Evolutionary conservation across 768 basidiomycete genomes (phyloP).

Genomic region (Clitopilus hobsonii): DNA sequence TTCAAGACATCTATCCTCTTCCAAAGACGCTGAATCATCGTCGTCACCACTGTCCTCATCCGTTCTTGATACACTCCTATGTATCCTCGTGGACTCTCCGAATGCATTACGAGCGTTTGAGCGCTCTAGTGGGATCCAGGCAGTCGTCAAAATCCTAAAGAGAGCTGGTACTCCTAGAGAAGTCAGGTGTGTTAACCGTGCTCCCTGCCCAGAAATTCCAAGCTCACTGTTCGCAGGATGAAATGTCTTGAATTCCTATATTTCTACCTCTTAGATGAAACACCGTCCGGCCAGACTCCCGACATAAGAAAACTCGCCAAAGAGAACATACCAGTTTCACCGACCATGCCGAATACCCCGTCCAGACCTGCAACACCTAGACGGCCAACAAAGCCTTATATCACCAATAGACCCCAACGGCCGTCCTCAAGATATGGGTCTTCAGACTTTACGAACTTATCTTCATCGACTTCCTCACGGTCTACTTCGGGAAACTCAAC

Average conservation of each 20-base stretch:
- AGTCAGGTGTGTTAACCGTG: slow-evolving; percentile 58
- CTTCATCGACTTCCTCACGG: slow-evolving; percentile 18
- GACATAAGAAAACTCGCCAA: slow-evolving; percentile 10
- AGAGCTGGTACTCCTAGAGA: slow-evolving; percentile 81
- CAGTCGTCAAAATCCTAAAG: slow-evolving; percentile 84
- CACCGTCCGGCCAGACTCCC: slow-evolving; percentile 18
- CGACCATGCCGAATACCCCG: slow-evolving; percentile 36
- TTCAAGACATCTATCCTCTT: slow-evolving; percentile 54
- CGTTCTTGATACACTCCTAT: slow-evolving; percentile 80
- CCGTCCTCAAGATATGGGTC: slow-evolving; percentile 36
- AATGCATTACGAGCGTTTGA: slow-evolving; percentile 76
- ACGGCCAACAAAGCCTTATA: slow-evolving; percentile 29
- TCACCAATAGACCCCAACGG: slow-evolving; percentile 29
- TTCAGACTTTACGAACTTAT: slow-evolving; percentile 26
- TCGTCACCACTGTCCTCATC: slow-evolving; percentile 58
- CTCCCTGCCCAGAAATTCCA: background rate
- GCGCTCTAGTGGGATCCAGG: slow-evolving; percentile 68
- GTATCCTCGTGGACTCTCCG: slow-evolving; percentile 85
- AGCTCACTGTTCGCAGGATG: slow-evolving; percentile 53
- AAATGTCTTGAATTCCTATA: slow-evolving; percentile 95
- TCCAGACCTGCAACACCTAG: slow-evolving; percentile 15
- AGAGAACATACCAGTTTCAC: slow-evolving; percentile 19
- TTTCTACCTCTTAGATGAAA: slow-evolving; percentile 90
- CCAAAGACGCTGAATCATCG: slow-evolving; percentile 14
- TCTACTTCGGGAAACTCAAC: slow-evolving; percentile 38